Conservation (phyloP, 225 moss, liverwort and hornwort genomes). For the Pseudisothecium myosuroides region DNA sequence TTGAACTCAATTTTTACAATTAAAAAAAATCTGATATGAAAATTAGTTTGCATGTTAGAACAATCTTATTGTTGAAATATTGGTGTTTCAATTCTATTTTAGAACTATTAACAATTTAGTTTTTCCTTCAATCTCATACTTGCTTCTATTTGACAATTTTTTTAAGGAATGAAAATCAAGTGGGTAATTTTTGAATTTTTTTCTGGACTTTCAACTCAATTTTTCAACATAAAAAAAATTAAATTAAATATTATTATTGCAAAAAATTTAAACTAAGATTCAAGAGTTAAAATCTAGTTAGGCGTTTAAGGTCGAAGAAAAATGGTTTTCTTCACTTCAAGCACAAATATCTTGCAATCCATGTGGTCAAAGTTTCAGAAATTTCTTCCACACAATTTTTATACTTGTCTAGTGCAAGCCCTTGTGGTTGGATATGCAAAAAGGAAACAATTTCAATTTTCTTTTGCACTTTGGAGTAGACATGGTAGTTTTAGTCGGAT, state of each 20-base stretch:
- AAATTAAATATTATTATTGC: not conserved
- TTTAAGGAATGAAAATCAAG: not conserved
- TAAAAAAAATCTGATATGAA: too few relatives aligned
- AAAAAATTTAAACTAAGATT: not conserved
- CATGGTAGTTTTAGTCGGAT: rapidly evolving
- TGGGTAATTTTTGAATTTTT: not conserved
- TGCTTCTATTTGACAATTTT: not conserved
- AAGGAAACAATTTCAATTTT: not conserved
- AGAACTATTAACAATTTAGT: not conserved
- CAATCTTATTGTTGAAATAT: not conserved
- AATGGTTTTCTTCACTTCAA: not conserved
- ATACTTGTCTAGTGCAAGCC: not conserved
- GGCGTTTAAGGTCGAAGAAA: not conserved
- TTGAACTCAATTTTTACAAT: not conserved
- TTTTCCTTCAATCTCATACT: not conserved
- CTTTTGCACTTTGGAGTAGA: not conserved
- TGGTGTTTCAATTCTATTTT: not conserved
- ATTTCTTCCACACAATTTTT: not conserved
- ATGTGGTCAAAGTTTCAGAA: not conserved
- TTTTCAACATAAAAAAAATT: too few relatives aligned
- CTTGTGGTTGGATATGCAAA: not conserved
- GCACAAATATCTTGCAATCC: not conserved
- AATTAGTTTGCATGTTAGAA: not conserved
- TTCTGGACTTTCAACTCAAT: not conserved
- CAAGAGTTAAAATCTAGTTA: not conserved